Base-by-base conservation (phyloP, 768 basidiomycete species). In the Mycena polygramma region DNA sequence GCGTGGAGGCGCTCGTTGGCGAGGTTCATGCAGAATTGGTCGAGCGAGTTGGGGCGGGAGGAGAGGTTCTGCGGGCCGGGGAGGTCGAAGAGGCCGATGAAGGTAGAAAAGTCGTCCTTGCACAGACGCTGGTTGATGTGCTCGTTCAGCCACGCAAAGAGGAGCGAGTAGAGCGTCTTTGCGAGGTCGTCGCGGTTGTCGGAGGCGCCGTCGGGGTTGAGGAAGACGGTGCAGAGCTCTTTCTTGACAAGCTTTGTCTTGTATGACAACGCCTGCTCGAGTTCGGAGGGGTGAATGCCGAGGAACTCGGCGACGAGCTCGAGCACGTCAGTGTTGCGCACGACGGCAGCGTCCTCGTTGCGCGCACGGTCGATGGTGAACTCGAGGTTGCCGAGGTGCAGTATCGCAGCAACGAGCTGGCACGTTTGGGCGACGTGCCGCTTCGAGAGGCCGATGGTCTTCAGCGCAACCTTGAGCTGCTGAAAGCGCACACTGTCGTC, bases 121-220 rank as follows among this genome's bases (percentile, higher is more conserved):
- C 96, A 98, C 17, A 99, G 89, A 48, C 94, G 93, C 74, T 98
- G 93, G 78, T 99, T 99, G 84, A 99, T 92, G 77, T 95, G 89
- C 77, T 99, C 98, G 78, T 97, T 97, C 68, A 99, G 81, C 97
- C 97, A 99, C 4, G 95, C 91, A 76, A 99, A 99, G 22, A 98
- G 88, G 3, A 99, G 88, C 7, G 96, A 95, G 78, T 98, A 99
- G 0, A 99, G 87, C 0, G 94, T 93, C 79, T 96, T 93, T 22
- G 97, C 95, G 45, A 99, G 91, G 79, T 97, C 95, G 77, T 99
- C 97, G 53, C 97, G 86, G 74, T 98, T 98, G 76, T 94, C 92
- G 0, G 94, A 92, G 2, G 97, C 95, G 61, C 94, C 94, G 77
- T 99, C 97, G 0, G 94, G 91, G 77, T 99, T 97, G 52, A 99